Base-by-base conservation (phyloP, 179 eudicot genomes). In the Sideroxylon spinosum region DNA sequence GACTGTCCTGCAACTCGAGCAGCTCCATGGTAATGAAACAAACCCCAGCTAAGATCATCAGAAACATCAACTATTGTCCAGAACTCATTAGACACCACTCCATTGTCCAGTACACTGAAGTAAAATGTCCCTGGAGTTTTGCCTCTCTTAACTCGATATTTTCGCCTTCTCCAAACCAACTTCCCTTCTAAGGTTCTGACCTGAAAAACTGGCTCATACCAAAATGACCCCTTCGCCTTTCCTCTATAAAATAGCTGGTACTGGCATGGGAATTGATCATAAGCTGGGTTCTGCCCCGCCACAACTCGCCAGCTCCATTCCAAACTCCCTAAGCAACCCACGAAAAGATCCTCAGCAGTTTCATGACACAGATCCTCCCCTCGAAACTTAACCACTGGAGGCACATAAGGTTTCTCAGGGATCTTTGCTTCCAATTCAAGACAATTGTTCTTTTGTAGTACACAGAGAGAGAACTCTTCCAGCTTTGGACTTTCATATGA, bases 251-350 rank as follows among this genome's bases (percentile, higher is more conserved):
- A 95, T 52, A 91, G 86, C 82, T 95, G 98, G 89, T 88, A 93
- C 79, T 95, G 99, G 82, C 99, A 95, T 0, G 98, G 97, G 77
- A 95, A 95, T 64, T 93, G 98, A 83, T 95, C 99, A 57, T 92
- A 95, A 52, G 99, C 98, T 57, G 98, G 98, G 78, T 95, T 95
- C 79, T 93, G 99, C 22, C 99, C 99, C 0, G 97, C 97, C 22
- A 93, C 94, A 59, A 95, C 99, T 7, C 98, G 97, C 99, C 99
- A 95, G 76, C 99, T 93, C 99, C 99, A 95, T 11, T 90, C 93
- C 80, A 91, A 81, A 64, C 71, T 84, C 76, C 99, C 98, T 55
- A 95, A 77, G 93, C 98, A 95, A 61, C 97, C 97, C 13, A 95
- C 87, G 78, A 95, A 93, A n/a, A 93, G 92, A 85, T 95, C 99